These are phyloP conservation scores for Cladosporium sp. DNA, from an alignment of 2,329 filamentous ascomycete species.

Conservation along the genomic window DNA sequence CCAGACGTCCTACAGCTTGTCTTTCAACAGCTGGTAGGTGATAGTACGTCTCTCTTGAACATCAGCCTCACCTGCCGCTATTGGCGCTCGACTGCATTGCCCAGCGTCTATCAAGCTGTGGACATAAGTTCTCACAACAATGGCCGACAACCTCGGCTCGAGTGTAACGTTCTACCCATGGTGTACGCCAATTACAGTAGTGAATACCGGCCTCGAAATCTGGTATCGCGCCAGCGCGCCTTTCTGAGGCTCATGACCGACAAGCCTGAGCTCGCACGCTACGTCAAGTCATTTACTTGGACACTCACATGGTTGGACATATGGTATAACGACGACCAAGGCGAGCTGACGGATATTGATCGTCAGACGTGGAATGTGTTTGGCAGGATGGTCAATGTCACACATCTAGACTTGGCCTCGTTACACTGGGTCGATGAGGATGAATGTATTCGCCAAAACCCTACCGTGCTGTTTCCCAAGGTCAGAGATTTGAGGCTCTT, in stretches of 20 bases:
- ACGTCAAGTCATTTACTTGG: conserved; percentile 15
- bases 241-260: conserved; percentile 12
- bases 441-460: conserved; percentile 5
- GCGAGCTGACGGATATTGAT: conserved; percentile 5
- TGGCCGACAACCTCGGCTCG: background rate
- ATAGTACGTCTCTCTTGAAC: conserved; percentile 4
- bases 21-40: conserved; percentile 10
- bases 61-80: conserved; percentile 9
- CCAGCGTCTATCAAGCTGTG: conserved; percentile 9
- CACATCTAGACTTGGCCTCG: conserved; percentile 13
- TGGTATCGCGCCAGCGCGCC: conserved; percentile 12
- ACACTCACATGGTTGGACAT: conserved; percentile 13
- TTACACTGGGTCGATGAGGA: conserved; percentile 6
- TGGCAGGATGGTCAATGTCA: conserved; percentile 10
- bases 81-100: conserved; percentile 10
- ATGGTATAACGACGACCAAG: background rate
- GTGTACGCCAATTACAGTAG: conserved; percentile 9
- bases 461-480: conserved; percentile 9
- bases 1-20: conserved; percentile 10
- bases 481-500: conserved; percentile 15
- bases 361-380: conserved; percentile 14
- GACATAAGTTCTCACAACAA: conserved; percentile 16
- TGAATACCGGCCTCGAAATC: conserved; percentile 6
- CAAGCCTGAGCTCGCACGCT: conserved; percentile 7
- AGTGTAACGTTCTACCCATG: background rate